A percentile compares a stretch with the other conserved stretches of the same genome.
Conservation (phyloP, 192 early-diverging fungal genomes). For the Coemansia sp. region DNA sequence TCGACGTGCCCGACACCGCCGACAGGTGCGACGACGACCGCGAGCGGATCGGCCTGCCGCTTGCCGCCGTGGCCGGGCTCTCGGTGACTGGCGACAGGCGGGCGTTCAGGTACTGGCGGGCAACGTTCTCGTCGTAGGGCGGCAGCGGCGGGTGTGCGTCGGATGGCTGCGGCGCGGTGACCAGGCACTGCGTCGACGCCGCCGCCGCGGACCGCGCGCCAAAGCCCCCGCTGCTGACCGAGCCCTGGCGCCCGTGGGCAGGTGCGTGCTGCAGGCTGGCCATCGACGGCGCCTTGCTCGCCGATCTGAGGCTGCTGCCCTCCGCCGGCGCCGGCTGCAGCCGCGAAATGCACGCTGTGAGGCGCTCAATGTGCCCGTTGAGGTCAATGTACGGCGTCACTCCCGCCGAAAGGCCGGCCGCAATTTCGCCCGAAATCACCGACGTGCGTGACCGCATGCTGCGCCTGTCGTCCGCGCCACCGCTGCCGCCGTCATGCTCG, state of each 20-base stretch:
- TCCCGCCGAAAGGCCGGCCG: conserved; percentile 6
- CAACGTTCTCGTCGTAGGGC: neutral
- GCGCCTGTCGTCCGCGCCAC: conserved; percentile 36
- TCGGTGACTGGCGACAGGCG: conserved; percentile 46
- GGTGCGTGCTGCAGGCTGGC: neutral
- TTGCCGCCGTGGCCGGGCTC: conserved; percentile 10
- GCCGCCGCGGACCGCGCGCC: conserved; percentile 11
- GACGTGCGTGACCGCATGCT: conserved; percentile 39
- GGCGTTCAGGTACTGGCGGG: neutral
- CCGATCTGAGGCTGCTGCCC: neutral
- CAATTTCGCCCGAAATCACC: conserved; percentile 25
- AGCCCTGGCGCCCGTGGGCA: conserved; percentile 32
- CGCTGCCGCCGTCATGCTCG: conserved; percentile 10
- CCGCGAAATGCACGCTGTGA: conserved; percentile 43
- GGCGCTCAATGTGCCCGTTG: conserved; percentile 45
- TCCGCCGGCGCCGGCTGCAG: conserved; percentile 17
- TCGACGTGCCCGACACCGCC: conserved; percentile 31
- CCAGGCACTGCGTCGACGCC: conserved; percentile 21
- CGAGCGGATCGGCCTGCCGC: conserved; percentile 15
- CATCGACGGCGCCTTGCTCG: too few species aligned
- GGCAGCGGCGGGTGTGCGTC: conserved; percentile 5
- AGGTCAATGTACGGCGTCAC: conserved; percentile 38
- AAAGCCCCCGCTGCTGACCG: conserved; percentile 15
- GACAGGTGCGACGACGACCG: conserved; percentile 49
- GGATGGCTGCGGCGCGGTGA: conserved; percentile 2